Evolutionary conservation across 441 rosid species (phyloP), one percentile per base, ranked within the genome.

Genomic region (Gossypium davidsonii): DNA sequence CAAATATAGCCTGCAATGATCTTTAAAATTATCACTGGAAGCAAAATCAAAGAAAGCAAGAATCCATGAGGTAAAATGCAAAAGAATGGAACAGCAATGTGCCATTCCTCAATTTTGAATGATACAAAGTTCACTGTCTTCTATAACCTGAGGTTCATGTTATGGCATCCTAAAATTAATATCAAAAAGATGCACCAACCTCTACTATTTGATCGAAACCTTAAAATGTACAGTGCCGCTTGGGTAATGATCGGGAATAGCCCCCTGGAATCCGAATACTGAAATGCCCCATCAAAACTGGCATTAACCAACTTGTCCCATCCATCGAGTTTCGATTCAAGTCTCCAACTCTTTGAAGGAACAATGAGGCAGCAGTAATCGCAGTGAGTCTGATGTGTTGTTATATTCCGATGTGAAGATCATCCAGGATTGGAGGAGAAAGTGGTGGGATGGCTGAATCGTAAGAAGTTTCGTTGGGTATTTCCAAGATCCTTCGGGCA

Each of bases 371-470:
- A 56, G 28, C 10, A 34, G 44, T 79, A 28, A 31, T 59, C 46
- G 17, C 28, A 44, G 51, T 69, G 76, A 53, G 66, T 70, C 26
- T 10, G 25, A 52, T 26, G 76, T 56, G 42, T 23, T 49, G 58
- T 46, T 62, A 72, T 72, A 71, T 77, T 17, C 72, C 77, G 1
- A 49, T 20, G 63, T 70, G 25, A 67, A 60, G 9, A 11, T 72
- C 78, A 77, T 76, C 84, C 51, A 63, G 66, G 48, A 75, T 80
- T 15, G 96, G 97, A 78, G 98, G 89, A 53, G 97, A 81, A 59
- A 80, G 79, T 3, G 94, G 98, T 55, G 93, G 89, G 56, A 87
- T 60, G 14, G 96, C 97, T 46, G 81, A 64, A 9, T 66, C 74
- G 39, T 76, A 73, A 74, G 67, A 75, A 71, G 44, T 59, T 53